phyloP scores from a whole-genome alignment of 2,329 filamentous ascomycete genomes.

The Cadophora sp. region DNA sequence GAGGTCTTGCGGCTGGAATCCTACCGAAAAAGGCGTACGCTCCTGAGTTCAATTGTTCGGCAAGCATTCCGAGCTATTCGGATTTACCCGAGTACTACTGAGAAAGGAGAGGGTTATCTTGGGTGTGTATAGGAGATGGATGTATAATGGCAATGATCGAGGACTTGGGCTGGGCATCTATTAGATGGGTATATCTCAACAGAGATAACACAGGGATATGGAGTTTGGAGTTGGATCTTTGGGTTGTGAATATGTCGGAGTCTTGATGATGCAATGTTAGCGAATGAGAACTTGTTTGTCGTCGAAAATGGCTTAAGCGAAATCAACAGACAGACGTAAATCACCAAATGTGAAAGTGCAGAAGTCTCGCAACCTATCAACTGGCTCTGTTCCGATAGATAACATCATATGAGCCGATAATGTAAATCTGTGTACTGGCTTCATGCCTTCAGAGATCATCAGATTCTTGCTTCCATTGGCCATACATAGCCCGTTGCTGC shows the following conservation, averaged over 20 bases:
- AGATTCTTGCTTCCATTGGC: too few species aligned
- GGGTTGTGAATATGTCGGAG: not conserved
- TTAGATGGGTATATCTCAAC: slow-evolving; percentile 19
- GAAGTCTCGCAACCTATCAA: not conserved
- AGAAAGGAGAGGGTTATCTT: slow-evolving; percentile 6
- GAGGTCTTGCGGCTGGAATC: slow-evolving; percentile 78
- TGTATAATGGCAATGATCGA: slow-evolving; percentile 10
- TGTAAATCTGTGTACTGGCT: too few species aligned
- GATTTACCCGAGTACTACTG: slow-evolving; percentile 60
- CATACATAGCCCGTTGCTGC: too few species aligned
- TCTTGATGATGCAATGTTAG: slow-evolving; percentile 1
- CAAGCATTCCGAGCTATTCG: slow-evolving; percentile 59
- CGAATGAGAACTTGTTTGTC: slow-evolving; percentile 10
- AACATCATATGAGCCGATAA: too few species aligned
- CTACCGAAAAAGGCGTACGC: slow-evolving; percentile 78
- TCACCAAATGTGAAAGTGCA: not conserved
- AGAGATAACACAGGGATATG: slow-evolving; percentile 23
- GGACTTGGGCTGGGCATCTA: not conserved
- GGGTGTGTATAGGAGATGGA: slow-evolving; percentile 2
- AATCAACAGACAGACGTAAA: not conserved
- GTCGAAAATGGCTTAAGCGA: not conserved
- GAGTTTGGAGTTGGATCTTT: slow-evolving; percentile 21
- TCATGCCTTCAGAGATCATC: too few species aligned
- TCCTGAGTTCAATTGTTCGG: slow-evolving; percentile 71
- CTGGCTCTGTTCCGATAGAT: too few species aligned